phyloP scores from a whole-genome alignment of 345 rosid genomes.

The Linum tenue region DNA sequence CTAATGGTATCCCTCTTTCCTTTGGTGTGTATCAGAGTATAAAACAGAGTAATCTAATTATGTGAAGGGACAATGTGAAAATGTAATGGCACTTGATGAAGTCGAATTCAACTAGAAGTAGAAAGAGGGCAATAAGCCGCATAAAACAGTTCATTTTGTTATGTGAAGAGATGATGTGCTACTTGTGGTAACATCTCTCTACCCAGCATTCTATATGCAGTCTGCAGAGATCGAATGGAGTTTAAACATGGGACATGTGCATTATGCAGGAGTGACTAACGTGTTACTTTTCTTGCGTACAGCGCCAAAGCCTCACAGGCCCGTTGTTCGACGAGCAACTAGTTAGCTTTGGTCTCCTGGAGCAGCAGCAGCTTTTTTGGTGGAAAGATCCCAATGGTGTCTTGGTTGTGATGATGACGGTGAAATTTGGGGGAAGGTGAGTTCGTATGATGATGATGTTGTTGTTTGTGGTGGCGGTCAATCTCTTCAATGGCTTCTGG shows the following conservation, averaged over 20 bases:
- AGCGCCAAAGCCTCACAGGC: conserved; percentile 12
- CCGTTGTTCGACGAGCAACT: not conserved
- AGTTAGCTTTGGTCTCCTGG: not conserved
- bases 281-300: not conserved
- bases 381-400: too few relatives aligned
- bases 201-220: not conserved
- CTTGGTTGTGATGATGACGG: too few relatives aligned
- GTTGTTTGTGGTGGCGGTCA: too few relatives aligned
- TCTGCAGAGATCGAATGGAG: not conserved
- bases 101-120: not conserved
- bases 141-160: not conserved
- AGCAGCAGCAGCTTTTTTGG: not conserved
- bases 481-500: too few relatives aligned
- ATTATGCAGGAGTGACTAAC: not conserved
- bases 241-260: not conserved
- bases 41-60: conserved; percentile 1
- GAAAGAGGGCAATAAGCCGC: not conserved
- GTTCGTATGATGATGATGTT: too few relatives aligned
- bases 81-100: not conserved
- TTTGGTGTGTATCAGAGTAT: not conserved
- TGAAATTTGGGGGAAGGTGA: too few relatives aligned
- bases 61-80: not conserved
- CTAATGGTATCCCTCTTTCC: conserved; percentile 42
- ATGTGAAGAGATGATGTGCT: not conserved
- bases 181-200: not conserved